These are phyloP conservation scores for Cystobasidium onofrii DNA, from an alignment of 768 basidiomycete genomes.

Conservation along the genomic window DNA sequence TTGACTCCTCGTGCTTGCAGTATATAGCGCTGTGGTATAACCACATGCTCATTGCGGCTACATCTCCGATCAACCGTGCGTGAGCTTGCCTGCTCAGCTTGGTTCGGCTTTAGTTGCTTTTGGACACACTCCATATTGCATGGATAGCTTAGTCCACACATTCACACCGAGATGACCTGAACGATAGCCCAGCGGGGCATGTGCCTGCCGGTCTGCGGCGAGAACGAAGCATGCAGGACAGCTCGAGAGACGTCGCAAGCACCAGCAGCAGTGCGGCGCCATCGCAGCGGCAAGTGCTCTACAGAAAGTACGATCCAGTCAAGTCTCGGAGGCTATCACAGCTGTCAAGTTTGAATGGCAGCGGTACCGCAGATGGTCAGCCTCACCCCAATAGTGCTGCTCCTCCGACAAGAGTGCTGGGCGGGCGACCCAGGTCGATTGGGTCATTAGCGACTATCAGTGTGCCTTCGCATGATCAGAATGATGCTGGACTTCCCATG, in stretches of 20 bases:
- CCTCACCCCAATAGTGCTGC: not conserved
- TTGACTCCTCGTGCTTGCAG: too few relatives aligned
- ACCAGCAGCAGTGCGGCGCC: not conserved
- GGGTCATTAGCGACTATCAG: slow-evolving; percentile 2
- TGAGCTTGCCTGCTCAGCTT: not conserved
- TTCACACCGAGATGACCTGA: not conserved
- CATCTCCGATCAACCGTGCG: not conserved
- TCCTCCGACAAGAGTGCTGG: slow-evolving; percentile 21
- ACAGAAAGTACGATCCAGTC: slow-evolving; percentile 23
- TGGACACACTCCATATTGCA: not conserved
- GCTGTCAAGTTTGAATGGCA: not conserved
- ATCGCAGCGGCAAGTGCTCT: not conserved
- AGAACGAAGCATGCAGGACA: not conserved
- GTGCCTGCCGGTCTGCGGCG: not conserved
- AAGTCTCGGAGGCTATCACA: slow-evolving; percentile 2
- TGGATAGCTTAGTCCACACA: not conserved
- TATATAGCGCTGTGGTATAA: not conserved
- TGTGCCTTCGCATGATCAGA: not conserved
- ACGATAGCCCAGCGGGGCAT: not conserved
- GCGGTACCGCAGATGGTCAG: not conserved
- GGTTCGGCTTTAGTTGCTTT: too few relatives aligned
- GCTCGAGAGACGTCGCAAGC: not conserved
- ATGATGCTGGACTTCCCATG: not conserved
- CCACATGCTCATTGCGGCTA: not conserved
- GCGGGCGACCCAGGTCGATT: slow-evolving; percentile 5